These are phyloP conservation scores for Ganoderma sinense DNA, from an alignment of 1,284 basidiomycete genomes.

Conservation along the genomic window DNA sequence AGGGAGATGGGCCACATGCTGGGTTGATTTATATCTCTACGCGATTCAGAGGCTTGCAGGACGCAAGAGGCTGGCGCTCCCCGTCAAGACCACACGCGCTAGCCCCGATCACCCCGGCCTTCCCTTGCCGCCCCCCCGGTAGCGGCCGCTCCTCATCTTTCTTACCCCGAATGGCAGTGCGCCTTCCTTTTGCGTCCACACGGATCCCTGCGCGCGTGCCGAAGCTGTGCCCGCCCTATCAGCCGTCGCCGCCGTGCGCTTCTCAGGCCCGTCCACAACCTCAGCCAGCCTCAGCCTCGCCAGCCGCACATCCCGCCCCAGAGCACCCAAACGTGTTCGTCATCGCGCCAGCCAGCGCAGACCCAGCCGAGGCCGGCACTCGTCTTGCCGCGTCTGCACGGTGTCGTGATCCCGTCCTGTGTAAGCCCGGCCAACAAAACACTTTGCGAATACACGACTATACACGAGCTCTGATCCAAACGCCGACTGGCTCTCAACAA, in stretches of 20 bases:
- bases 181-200: slow-evolving; percentile 19
- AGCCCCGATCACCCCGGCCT: slow-evolving; percentile 30
- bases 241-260: too few species aligned
- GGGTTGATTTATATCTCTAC: slow-evolving; percentile 3
- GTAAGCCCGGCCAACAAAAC: neutral
- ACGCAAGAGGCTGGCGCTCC: neutral
- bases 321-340: neutral
- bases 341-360: neutral
- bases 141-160: neutral
- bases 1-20: neutral
- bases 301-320: neutral
- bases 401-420: neutral
- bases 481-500: neutral
- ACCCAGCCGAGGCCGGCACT: neutral
- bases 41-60: slow-evolving; percentile 1
- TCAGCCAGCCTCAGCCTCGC: neutral
- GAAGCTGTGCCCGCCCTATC: slow-evolving; percentile 9
- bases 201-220: slow-evolving; percentile 5
- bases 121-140: slow-evolving; percentile 17
- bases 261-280: neutral
- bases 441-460: neutral
- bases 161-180: slow-evolving; percentile 18
- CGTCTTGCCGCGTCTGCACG: neutral
- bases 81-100: slow-evolving; percentile 7
- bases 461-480: neutral